phyloP scores from a whole-genome alignment of 1,284 basidiomycete species.

The Leccinum insolens region DNA sequence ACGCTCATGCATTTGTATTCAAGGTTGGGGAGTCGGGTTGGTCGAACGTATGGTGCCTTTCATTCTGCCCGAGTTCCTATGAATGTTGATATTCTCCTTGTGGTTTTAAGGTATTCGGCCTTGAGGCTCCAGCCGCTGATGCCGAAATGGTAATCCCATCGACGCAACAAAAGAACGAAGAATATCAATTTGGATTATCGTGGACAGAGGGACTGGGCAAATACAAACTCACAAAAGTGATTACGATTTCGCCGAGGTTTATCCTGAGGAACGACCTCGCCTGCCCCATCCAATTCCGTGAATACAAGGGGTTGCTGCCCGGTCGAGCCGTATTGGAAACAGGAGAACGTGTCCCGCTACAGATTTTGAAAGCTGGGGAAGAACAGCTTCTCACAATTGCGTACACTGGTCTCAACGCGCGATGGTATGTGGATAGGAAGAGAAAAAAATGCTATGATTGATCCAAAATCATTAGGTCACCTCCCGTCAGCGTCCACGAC shows the following conservation, averaged over 20 bases:
- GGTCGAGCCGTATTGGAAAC: constrained; percentile 71
- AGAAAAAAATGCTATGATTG: constrained; percentile 1
- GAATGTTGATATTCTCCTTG: constrained; percentile 7
- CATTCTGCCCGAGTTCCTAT: background rate
- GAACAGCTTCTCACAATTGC: constrained; percentile 83
- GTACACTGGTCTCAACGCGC: constrained; percentile 81
- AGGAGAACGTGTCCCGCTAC: constrained; percentile 73
- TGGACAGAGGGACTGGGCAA: constrained; percentile 95
- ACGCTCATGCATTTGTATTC: constrained; percentile 86
- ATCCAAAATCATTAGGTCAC: constrained; percentile 63
- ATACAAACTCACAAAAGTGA: constrained; percentile 95
- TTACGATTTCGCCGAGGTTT: constrained; percentile 92
- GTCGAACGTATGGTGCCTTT: constrained; percentile 69
- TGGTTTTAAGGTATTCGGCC: constrained; percentile 64
- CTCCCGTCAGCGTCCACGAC: constrained; percentile 92
- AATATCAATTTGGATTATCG: constrained; percentile 88
- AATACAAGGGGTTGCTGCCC: constrained; percentile 76
- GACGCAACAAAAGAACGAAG: constrained; percentile 68
- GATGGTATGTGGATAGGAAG: constrained; percentile 61
- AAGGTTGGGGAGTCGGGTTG: constrained; percentile 87
- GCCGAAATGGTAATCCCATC: constrained; percentile 81
- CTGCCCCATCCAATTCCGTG: constrained; percentile 79
- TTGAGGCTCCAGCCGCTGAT: constrained; percentile 93
- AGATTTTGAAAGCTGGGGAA: constrained; percentile 67
- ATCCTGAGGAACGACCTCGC: constrained; percentile 84